These are phyloP conservation scores for Globisporangium nagaii DNA, from an alignment of 352 stramenopile species.

Conservation along the genomic window DNA sequence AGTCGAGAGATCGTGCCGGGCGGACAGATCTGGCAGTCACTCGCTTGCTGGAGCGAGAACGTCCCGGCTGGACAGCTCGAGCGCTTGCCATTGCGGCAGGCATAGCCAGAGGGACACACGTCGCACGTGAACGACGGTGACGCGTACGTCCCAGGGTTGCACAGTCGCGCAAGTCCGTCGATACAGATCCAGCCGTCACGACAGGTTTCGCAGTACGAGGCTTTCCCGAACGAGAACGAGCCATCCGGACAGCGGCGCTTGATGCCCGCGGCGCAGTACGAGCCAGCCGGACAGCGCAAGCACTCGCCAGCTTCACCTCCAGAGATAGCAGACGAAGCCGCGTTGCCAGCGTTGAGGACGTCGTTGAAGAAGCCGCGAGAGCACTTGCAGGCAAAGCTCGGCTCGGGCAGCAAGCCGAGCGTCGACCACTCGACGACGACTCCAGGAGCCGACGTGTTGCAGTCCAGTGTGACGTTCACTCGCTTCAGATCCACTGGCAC, in stretches of 20 bases:
- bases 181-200: conserved; percentile 63
- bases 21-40: conserved; percentile 50
- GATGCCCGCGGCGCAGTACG: conserved; percentile 51
- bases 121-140: conserved; percentile 28
- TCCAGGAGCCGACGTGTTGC: conserved; percentile 29
- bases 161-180: conserved; percentile 42
- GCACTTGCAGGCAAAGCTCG: conserved; percentile 45
- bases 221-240: conserved; percentile 57
- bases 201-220: conserved; percentile 40
- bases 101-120: conserved; percentile 39
- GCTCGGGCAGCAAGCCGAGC: conserved; percentile 50
- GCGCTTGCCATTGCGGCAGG: conserved; percentile 58
- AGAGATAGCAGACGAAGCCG: not conserved
- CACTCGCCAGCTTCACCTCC: conserved; percentile 17
- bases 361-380: conserved; percentile 53
- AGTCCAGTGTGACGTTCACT: conserved; percentile 28
- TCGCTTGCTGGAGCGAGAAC: conserved; percentile 36
- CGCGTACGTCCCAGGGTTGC: conserved; percentile 47
- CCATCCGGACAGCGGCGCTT: conserved; percentile 37
- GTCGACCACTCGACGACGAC: conserved; percentile 39
- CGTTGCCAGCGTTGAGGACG: not conserved
- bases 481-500: conserved; percentile 36
- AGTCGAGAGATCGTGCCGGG: conserved; percentile 44
- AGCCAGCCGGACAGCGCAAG: conserved; percentile 48
- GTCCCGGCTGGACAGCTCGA: conserved; percentile 28